phyloP scores from a whole-genome alignment of 352 stramenopile genomes.

The Globisporangium radiosum region DNA sequence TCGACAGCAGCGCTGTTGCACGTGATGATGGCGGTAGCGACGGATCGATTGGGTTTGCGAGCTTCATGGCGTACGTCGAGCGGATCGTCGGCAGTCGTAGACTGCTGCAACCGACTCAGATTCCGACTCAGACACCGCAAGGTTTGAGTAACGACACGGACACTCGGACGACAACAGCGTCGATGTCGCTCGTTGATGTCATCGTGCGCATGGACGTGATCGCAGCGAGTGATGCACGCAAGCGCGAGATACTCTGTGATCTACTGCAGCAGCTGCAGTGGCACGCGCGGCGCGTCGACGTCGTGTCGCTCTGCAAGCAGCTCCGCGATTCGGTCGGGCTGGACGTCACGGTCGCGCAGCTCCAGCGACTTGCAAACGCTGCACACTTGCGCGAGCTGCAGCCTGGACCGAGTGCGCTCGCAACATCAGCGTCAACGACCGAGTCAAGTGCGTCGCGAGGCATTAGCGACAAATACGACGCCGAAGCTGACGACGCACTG shows the following conservation, averaged over 20 bases:
- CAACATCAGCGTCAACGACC: background rate
- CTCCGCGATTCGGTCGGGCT: constrained; percentile 25
- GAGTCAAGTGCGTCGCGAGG: too few species aligned
- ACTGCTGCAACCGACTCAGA: constrained; percentile 1
- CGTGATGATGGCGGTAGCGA: background rate
- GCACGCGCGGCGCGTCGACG: constrained; percentile 27
- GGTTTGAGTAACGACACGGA: background rate
- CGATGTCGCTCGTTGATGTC: constrained; percentile 9
- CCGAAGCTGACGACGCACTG: constrained; percentile 16
- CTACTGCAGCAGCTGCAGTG: constrained; percentile 43
- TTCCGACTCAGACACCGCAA: background rate
- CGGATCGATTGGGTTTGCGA: constrained; percentile 16
- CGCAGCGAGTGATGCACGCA: constrained; percentile 1
- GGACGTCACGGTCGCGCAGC: constrained; percentile 17
- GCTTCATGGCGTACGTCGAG: constrained; percentile 26
- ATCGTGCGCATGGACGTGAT: constrained; percentile 19
- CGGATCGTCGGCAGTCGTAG: background rate
- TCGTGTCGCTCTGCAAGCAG: constrained; percentile 16
- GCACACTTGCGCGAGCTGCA: constrained; percentile 35
- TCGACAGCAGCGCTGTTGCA: constrained; percentile 14
- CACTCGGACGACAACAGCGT: background rate
- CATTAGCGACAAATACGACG: too few species aligned
- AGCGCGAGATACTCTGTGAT: constrained; percentile 23
- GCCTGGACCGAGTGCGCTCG: background rate
- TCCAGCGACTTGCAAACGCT: constrained; percentile 34